Base-by-base conservation (phyloP, 2,329 filamentous ascomycete species). In the Colletotrichum euphorbiae region DNA sequence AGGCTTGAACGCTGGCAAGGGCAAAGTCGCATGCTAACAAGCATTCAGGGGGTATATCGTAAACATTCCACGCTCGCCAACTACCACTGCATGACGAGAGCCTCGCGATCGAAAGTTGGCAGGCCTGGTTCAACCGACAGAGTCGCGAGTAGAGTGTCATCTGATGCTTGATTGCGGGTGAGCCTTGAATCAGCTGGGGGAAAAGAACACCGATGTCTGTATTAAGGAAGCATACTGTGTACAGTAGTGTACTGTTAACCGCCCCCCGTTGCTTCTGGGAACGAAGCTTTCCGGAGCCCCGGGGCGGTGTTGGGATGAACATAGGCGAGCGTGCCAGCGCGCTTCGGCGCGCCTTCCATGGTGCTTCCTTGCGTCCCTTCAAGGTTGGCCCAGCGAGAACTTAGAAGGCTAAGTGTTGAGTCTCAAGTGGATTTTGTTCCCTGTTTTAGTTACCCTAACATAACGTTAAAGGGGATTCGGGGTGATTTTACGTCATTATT, bases 241-340 rank as follows among this genome's bases (percentile, higher is more conserved):
- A n/a, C n/a, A n/a, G n/a, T n/a, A n/a, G n/a, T n/a, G n/a, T n/a
- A n/a, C n/a, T 42, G 36, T 12, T 21, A 42, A 17, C 31, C 40
- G 46, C 36, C 48, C 58, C 46, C n/a, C 8, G 9, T 28, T 28
- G n/a, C 38, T 36, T 52, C 33, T 52, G 28, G n/a, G 36, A 17
- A 11, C 36, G 42, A 33, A 52, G 36, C 58, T 61, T 46, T 52
- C 6, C 28, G 28, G 58, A 46, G 58, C 46, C 9, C 36, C 36
- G 58, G 58, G 46, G 58, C 58, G 31, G 46, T 61, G 58, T 61
- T 52, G 46, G 58, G 58, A 61, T 42, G 58, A 61, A 52, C 58
- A 43, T 36, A 51, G 17, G 24, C 13, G 17, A 9, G 33, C 13
- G 12, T 33, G 46, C 13, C 31, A 9, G 33, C 13, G 12, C 45